Evolutionary conservation across 108 stramenopile species (phyloP).

Genomic region (Cyclotella choctawhatcheeana): DNA sequence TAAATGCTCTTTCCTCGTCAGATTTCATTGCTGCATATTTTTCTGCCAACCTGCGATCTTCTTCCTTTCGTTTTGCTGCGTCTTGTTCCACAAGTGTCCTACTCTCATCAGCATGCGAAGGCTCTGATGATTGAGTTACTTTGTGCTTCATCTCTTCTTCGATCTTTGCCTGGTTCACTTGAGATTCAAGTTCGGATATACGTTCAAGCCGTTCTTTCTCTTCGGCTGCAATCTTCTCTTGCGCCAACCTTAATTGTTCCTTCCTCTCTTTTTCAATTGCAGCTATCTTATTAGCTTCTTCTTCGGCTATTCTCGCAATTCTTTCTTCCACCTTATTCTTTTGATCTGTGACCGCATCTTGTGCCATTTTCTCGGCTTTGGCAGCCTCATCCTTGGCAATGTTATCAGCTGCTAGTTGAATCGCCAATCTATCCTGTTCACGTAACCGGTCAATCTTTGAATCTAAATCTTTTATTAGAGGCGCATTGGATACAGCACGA

Average conservation of each 20-base stretch:
- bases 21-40: constrained; percentile 59
- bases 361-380: constrained; percentile 9
- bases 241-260: not conserved
- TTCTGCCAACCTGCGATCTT: constrained; percentile 45
- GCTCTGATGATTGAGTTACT: constrained; percentile 9
- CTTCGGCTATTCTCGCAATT: constrained; percentile 9
- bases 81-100: not conserved
- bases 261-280: constrained; percentile 7
- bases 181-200: constrained; percentile 1
- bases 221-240: constrained; percentile 1
- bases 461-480: constrained; percentile 30
- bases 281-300: constrained; percentile 5
- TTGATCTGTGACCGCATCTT: not conserved
- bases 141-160: constrained; percentile 2
- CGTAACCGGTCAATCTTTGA: constrained; percentile 26
- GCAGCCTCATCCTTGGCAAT: not conserved
- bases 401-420: not conserved
- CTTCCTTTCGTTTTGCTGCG: constrained; percentile 32
- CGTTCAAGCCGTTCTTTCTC: constrained; percentile 15
- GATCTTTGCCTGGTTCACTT: not conserved
- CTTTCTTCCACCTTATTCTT: not conserved
- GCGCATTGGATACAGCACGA: not conserved
- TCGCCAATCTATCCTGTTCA: constrained; percentile 18
- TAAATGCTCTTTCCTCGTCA: constrained; percentile 1
- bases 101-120: constrained; percentile 12